Conservation (phyloP, 768 basidiomycete species). For the Xerocomus potaroensis region DNA sequence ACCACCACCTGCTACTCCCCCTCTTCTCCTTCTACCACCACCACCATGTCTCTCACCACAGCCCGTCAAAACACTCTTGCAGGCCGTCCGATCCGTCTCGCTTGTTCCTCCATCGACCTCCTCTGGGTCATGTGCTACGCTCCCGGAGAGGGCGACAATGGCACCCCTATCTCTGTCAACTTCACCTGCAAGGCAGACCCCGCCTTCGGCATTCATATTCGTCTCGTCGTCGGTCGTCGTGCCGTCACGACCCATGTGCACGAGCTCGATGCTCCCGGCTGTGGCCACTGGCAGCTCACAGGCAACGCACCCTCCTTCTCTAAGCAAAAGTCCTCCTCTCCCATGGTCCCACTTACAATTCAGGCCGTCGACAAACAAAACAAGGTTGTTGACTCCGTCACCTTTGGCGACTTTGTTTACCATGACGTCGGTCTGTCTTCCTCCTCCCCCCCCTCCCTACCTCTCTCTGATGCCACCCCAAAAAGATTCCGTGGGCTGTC, state of each 20-base stretch:
- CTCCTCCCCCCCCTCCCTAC: neutral
- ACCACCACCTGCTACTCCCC: too few species aligned
- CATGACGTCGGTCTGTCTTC: constrained; percentile 41
- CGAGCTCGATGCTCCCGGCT: constrained; percentile 42
- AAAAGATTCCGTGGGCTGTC: constrained; percentile 11
- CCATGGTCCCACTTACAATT: constrained; percentile 53
- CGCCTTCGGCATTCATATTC: constrained; percentile 46
- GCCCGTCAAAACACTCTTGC: constrained; percentile 9
- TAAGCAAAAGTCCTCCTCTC: constrained; percentile 33
- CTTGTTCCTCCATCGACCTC: constrained; percentile 48
- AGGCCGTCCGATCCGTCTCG: constrained; percentile 22
- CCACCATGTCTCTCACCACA: constrained; percentile 9
- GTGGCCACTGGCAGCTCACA: constrained; percentile 61
- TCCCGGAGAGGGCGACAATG: constrained; percentile 60
- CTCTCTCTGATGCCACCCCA: neutral
- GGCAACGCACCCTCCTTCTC: constrained; percentile 55
- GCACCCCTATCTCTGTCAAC: constrained; percentile 58
- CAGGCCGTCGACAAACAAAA: constrained; percentile 57
- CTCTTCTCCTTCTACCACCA: neutral
- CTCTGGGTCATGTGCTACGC: constrained; percentile 64
- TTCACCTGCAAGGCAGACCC: constrained; percentile 34
- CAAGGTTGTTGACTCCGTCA: constrained; percentile 54
- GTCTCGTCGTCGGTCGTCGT: constrained; percentile 68
- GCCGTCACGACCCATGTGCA: constrained; percentile 66
- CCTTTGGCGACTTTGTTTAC: constrained; percentile 71